Evolutionary conservation across 2,329 filamentous ascomycete species (phyloP), one percentile per base, ranked within the genome.

Genomic region (Fusarium sacchari): DNA sequence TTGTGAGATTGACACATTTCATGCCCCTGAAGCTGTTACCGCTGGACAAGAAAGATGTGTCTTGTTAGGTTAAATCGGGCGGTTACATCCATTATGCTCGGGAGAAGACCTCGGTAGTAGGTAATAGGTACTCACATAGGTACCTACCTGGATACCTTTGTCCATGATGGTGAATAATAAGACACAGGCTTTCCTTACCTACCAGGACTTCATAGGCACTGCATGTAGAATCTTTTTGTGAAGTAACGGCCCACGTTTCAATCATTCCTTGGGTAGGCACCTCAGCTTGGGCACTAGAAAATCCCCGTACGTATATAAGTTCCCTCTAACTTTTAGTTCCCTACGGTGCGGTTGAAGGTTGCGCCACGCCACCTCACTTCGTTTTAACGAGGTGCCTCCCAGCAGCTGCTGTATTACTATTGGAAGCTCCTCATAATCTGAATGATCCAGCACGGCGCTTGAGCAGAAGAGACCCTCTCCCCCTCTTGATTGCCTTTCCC

Each of bases 401-500:
- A 73, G 40, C 36, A 73, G 40, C 24, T 42, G 26, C 37, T 43
- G 37, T 56, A 43, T 56, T 32, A 37, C 43, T 60, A 53, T 62
- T 42, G 32, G 52, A 46, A 46, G 50, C 40, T 58, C 52, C n/a
- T 34, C 36, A 36, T 46, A 24, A 52, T 56, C 59, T 59, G 61
- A 44, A 49, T 44, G 34, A 46, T 60, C 32, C 24, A 60, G 43
- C 55, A 60, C 50, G 61, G 71, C 71, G 70, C 66, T 73, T 73
- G 60, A 73, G 36, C 28, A 63, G 61, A 47, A 53, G 36, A 37
- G 50, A 73, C 57, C 70, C 52, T 72, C 66, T 60, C 52, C 37
- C 47, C 60, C 50, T 60, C 39, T 67, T 46, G 53, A 24, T 50
- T 66, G 28, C 46, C 42, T 60, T 67, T 39, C 36, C 37, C 37